phyloP scores from a whole-genome alignment of 1,284 basidiomycete species.

The Filobasidium uniguttulatum region DNA sequence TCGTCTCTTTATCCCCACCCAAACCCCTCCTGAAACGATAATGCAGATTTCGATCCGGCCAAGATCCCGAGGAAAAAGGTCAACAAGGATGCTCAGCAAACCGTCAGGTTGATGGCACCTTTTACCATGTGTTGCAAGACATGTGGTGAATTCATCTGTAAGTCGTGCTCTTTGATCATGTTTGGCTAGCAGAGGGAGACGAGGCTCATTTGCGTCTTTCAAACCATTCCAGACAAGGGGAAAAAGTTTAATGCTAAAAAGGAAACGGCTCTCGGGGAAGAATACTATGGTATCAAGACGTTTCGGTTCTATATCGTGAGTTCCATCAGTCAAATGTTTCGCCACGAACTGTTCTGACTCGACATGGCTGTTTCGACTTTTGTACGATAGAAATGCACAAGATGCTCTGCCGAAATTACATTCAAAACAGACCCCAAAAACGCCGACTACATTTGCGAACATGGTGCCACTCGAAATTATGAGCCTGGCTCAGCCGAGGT shows the following conservation, averaged over 20 bases:
- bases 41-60: conserved; percentile 82
- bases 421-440: conserved; percentile 99
- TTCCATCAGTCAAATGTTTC: conserved; percentile 63
- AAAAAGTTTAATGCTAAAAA: conserved; percentile 99
- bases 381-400: conserved; percentile 47
- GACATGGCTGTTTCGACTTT: conserved; percentile 1
- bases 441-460: conserved; percentile 82
- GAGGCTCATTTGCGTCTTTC: background rate
- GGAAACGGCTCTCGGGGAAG: conserved; percentile 91
- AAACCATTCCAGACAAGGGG: conserved; percentile 47
- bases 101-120: conserved; percentile 96
- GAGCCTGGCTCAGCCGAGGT: conserved; percentile 40
- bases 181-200: background rate
- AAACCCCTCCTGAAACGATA: conserved; percentile 33
- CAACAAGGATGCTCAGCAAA: conserved; percentile 84
- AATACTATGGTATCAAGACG: conserved; percentile 89
- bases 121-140: conserved; percentile 96
- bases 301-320: conserved; percentile 39
- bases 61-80: conserved; percentile 77
- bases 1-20: background rate
- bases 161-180: conserved; percentile 14
- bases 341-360: conserved; percentile 18
- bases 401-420: conserved; percentile 94
- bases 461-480: conserved; percentile 86
- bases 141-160: conserved; percentile 95